Evolutionary conservation across 202 grass and related monocot species (phyloP).

Genomic region (Setaria viridis): DNA sequence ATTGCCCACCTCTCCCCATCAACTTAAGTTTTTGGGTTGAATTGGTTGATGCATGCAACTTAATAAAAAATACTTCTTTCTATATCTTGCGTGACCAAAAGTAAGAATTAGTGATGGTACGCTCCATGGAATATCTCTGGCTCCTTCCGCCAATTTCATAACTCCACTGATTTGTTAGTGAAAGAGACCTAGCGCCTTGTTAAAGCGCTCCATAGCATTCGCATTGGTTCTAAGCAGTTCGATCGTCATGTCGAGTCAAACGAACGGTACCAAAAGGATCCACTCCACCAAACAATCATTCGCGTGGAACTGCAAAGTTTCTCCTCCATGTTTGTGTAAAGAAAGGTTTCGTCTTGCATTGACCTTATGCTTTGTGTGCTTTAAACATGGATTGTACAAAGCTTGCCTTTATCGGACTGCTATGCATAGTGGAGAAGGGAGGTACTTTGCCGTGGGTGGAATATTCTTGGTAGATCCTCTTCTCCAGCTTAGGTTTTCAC

Average conservation of each 20-base stretch:
- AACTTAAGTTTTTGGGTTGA: no score
- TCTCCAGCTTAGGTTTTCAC: not conserved
- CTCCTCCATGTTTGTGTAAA: not conserved
- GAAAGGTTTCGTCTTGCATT: not conserved
- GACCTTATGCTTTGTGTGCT: constrained; percentile 11
- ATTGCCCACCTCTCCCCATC: no score
- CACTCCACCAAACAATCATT: not conserved
- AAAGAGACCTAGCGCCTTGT: not conserved
- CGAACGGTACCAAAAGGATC: not conserved
- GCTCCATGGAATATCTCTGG: not conserved
- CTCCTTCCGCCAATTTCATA: not conserved
- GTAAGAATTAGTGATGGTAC: not conserved
- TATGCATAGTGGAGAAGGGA: not conserved
- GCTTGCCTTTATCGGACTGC: not conserved
- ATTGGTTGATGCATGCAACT: no score
- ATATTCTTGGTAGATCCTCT: constrained; percentile 44
- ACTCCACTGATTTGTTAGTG: not conserved
- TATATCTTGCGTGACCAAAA: not conserved
- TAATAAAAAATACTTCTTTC: not conserved
- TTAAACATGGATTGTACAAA: not conserved
- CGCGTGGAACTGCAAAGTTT: constrained; percentile 1
- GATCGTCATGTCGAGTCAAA: not conserved
- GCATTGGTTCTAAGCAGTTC: not conserved
- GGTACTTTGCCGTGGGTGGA: not conserved
- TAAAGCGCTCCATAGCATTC: not conserved